Base-by-base conservation (phyloP, 345 rosid genomes). In the Kandelia obovata region DNA sequence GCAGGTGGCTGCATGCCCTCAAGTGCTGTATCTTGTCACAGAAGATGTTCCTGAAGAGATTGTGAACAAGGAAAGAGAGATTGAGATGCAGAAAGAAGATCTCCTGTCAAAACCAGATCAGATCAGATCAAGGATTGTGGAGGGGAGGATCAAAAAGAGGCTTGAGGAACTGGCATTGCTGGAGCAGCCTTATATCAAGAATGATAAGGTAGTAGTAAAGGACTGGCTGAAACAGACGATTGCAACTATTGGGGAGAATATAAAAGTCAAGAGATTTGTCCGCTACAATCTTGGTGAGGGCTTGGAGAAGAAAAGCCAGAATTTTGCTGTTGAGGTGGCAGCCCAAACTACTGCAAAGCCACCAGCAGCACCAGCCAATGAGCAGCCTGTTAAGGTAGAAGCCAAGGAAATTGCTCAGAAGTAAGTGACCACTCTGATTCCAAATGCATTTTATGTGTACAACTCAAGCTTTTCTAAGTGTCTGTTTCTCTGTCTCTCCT, bases 1-100 rank as follows among this genome's bases (percentile, higher is more conserved):
- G 99, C 99, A 95, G 82, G 97, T 91, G 76, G 93, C 96, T 70
- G 97, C 99, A 1, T 88, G 86, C 75, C 91, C 98, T 68, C 98
- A 91, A 78, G 98, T 89, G 43, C 85, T 85, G 76, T 88, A 88
- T 77, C 92, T 94, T 70, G 85, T 66, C 47, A 83, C 90, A 0
- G 96, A 94, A 81, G 98, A 94, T 67, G 92, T 91, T 64, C 87
- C 97, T 2, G 92, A 78, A 79, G 96, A 88, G 34, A 71, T 84
- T 58, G 87, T 95, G 69, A 87, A 76, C 80, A 94, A 91, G 84
- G 97, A 95, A 76, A 87, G 62, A 67, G 92, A 87, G 81, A 85
- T 94, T 65, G 99, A 95, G 84, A 83, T 95, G 93, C 99, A 89
- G 75, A 95, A 88, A 83, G 98, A 94, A 79, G 99, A 89, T 80